These are phyloP conservation scores for Aspergillus sp. DNA, from an alignment of 2,329 filamentous ascomycete species.

Conservation along the genomic window DNA sequence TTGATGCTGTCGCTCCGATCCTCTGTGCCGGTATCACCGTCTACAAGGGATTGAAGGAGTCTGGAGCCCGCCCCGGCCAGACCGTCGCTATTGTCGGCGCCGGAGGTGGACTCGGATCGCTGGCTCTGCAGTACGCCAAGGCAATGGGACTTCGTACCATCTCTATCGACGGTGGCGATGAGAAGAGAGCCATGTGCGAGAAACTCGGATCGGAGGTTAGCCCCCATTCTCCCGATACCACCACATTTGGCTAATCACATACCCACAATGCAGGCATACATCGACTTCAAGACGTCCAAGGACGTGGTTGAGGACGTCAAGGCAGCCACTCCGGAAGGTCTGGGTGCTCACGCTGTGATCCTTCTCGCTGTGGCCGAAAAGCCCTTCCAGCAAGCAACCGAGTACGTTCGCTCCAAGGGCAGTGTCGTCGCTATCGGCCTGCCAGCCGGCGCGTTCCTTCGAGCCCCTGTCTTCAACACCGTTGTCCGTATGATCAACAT, in stretches of 20 bases:
- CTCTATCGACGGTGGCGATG: slow-evolving; percentile 79
- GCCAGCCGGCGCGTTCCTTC: slow-evolving; percentile 75
- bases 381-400: slow-evolving; percentile 92
- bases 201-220: slow-evolving; percentile 64
- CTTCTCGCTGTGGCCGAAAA: slow-evolving; percentile 84
- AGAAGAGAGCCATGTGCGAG: slow-evolving; percentile 70
- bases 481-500: slow-evolving; percentile 90
- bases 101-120: slow-evolving; percentile 76
- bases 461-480: slow-evolving; percentile 84
- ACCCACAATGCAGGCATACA: slow-evolving; percentile 53
- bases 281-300: slow-evolving; percentile 77
- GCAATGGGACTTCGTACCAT: slow-evolving; percentile 84
- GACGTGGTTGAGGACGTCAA: slow-evolving; percentile 84
- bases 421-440: slow-evolving; percentile 87
- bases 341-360: slow-evolving; percentile 84
- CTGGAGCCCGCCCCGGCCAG: slow-evolving; percentile 70
- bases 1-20: slow-evolving; percentile 79
- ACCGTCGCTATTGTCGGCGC: slow-evolving; percentile 83
- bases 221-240: neutral
- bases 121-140: slow-evolving; percentile 84
- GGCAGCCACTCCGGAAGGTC: slow-evolving; percentile 73
- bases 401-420: slow-evolving; percentile 81
- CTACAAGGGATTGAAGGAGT: slow-evolving; percentile 90
- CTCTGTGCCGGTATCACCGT: slow-evolving; percentile 85
- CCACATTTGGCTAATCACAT: neutral